Percentiles rank a stretch among this genome's conserved stretches.
Conservation (phyloP, 2,329 filamentous ascomycete genomes). For the Fusarium sp. region DNA sequence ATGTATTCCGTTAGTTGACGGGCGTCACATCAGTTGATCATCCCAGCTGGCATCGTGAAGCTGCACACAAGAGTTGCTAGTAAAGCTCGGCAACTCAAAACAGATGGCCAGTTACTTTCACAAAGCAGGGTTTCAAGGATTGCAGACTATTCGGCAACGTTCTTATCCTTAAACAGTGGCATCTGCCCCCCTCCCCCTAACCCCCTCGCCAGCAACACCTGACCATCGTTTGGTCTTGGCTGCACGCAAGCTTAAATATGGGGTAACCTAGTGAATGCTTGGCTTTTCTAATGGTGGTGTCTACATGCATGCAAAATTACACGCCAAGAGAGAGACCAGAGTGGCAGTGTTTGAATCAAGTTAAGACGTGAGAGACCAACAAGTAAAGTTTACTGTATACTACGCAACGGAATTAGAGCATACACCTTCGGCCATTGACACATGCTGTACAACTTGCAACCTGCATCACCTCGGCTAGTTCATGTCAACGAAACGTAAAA, state of each 20-base stretch:
- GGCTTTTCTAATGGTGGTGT: constrained; percentile 40
- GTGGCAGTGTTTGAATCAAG: constrained; percentile 31
- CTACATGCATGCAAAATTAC: constrained; percentile 12
- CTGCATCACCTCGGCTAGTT: constrained; percentile 39
- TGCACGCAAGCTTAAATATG: constrained; percentile 30
- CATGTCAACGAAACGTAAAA: constrained; percentile 18
- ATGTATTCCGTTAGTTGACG: not conserved
- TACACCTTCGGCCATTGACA: constrained; percentile 23
- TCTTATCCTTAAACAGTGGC: not conserved
- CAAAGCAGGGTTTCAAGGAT: not conserved
- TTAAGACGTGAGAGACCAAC: not conserved
- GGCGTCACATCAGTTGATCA: not conserved
- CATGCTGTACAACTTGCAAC: constrained; percentile 27
- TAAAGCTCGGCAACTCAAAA: not conserved
- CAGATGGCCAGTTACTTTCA: not conserved
- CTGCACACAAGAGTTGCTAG: not conserved
- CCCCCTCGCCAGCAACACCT: constrained; percentile 27
- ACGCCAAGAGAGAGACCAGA: constrained; percentile 27
- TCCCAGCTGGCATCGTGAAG: not conserved
- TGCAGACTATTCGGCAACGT: not conserved
- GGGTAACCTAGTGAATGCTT: constrained; percentile 39
- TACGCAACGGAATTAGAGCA: not conserved
- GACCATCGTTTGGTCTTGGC: constrained; percentile 43
- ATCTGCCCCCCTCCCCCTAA: constrained; percentile 2
- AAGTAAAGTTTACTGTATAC: not conserved